Conservation (phyloP, 106 monocot genomes). For the Gastrodia elata region DNA sequence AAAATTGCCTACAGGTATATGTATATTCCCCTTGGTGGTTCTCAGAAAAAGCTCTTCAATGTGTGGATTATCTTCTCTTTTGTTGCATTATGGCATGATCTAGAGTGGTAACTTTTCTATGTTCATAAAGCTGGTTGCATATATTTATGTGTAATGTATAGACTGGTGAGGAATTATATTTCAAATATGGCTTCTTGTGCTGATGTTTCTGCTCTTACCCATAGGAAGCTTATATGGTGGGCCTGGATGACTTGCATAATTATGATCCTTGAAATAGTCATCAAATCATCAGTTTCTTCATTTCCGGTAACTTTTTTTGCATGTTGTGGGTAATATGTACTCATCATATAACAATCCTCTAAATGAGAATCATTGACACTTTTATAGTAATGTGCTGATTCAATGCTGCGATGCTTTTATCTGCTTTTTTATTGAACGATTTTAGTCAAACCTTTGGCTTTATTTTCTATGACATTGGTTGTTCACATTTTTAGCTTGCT, state of each 20-base stretch:
- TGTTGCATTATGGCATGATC: slow-evolving; percentile 98
- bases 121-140: not conserved
- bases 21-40: slow-evolving; percentile 96
- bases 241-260: slow-evolving; percentile 97
- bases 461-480: not conserved
- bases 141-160: not conserved
- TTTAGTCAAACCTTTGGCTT: not conserved
- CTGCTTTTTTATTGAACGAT: not conserved
- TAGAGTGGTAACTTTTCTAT: slow-evolving; percentile 60
- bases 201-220: slow-evolving; percentile 5
- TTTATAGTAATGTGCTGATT: not conserved
- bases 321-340: not conserved
- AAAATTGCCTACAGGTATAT: slow-evolving; percentile 53
- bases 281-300: slow-evolving; percentile 44
- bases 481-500: not conserved
- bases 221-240: slow-evolving; percentile 96
- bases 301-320: slow-evolving; percentile 31
- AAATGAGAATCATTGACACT: not conserved
- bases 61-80: slow-evolving; percentile 97
- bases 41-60: slow-evolving; percentile 71
- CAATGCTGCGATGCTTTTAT: not conserved
- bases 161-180: not conserved
- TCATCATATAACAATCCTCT: not conserved
- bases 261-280: slow-evolving; percentile 75
- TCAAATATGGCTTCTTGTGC: not conserved